phyloP scores from a whole-genome alignment of 179 eudicot species.

The Beta macrorhiza region DNA sequence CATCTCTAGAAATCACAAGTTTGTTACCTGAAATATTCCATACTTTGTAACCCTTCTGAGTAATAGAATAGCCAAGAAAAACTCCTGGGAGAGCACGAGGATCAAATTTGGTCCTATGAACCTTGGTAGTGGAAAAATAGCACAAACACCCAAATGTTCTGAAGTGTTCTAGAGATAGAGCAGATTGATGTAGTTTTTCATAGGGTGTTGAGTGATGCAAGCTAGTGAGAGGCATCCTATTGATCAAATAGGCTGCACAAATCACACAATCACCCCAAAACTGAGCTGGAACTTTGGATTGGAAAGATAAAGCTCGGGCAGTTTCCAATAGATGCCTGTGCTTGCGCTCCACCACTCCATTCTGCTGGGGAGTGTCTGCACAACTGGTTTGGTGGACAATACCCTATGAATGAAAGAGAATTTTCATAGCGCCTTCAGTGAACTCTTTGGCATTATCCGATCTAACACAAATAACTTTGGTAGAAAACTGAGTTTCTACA shows the following conservation, averaged over 20 bases:
- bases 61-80: not conserved
- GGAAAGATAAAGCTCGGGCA: not conserved
- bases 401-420: not conserved
- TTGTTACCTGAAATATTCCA: not conserved
- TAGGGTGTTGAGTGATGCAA: not conserved
- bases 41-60: not conserved
- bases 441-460: not conserved
- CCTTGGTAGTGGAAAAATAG: not conserved
- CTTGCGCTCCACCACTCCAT: not conserved
- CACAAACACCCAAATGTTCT: not conserved
- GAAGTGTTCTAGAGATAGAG: not conserved
- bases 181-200: not conserved
- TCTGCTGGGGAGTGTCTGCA: not conserved
- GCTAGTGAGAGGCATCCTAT: not conserved
- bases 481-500: not conserved
- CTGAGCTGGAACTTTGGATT: not conserved
- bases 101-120: not conserved
- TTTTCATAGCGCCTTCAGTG: not conserved
- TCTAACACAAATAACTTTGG: not conserved
- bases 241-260: not conserved
- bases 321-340: not conserved
- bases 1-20: not conserved
- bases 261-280: not conserved
- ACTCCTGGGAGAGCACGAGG: not conserved
- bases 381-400: not conserved